phyloP scores from a whole-genome alignment of 331 rosid species.

The Arachis monticola region DNA sequence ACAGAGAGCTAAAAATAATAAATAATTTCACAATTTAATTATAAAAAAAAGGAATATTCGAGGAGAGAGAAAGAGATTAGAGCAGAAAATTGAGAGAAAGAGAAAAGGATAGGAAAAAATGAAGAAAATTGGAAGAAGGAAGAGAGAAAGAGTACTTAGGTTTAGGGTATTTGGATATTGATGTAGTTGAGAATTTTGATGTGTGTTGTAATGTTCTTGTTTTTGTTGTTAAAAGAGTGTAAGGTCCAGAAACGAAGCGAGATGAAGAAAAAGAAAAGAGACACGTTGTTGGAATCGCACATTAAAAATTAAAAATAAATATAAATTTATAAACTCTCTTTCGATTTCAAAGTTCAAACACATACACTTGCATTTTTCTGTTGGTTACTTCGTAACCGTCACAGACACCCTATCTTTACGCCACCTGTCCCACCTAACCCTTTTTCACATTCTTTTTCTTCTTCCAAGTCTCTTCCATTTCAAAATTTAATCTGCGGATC shows the following conservation, averaged over 20 bases:
- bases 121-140: not conserved
- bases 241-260: conserved; percentile 39
- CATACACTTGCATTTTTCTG: conserved; percentile 17
- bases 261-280: not conserved
- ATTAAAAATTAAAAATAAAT: not conserved
- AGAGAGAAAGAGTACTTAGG: conserved; percentile 18
- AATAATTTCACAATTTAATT: not conserved
- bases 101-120: not conserved
- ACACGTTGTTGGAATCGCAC: conserved; percentile 53
- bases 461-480: not conserved
- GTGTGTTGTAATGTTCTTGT: conserved; percentile 13
- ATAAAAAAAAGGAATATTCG: not conserved
- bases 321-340: conserved; percentile 20
- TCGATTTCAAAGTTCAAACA: not conserved
- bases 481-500: not conserved
- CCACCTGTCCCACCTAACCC: conserved; percentile 48
- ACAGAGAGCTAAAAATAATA: not conserved
- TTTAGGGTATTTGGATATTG: conserved; percentile 13
- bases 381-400: conserved; percentile 45
- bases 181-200: not conserved
- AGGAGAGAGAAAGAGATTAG: not conserved
- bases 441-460: not conserved
- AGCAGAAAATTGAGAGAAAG: not conserved
- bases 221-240: not conserved
- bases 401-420: conserved; percentile 42